A percentile compares a stretch with the other conserved stretches of the same genome.
These are phyloP conservation scores for Croton laevigatus DNA, from an alignment of 441 rosid genomes.

Conservation along the genomic window DNA sequence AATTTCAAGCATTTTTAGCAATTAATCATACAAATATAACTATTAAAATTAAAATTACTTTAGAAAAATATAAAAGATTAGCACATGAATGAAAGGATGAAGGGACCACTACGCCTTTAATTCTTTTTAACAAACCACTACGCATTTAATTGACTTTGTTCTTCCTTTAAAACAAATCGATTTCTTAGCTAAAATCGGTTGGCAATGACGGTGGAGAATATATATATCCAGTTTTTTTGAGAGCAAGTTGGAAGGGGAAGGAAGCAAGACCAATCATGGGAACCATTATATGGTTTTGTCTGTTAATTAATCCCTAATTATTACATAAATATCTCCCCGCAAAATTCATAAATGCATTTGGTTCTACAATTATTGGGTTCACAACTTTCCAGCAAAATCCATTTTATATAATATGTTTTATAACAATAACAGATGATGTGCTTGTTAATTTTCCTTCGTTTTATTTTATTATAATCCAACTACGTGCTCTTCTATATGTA, in stretches of 20 bases:
- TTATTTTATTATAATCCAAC: neutral
- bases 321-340: neutral
- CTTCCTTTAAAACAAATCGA: neutral
- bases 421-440: neutral
- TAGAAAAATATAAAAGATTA: neutral
- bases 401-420: neutral
- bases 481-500: neutral
- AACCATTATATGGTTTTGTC: neutral
- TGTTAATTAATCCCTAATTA: neutral
- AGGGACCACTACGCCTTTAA: slow-evolving; percentile 8
- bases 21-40: too few species aligned
- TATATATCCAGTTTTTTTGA: neutral
- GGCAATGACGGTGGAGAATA: slow-evolving; percentile 22
- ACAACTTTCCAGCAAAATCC: neutral
- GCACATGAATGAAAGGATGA: neutral
- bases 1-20: too few species aligned
- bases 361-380: neutral
- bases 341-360: neutral
- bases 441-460: neutral
- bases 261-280: slow-evolving; percentile 6
- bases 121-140: too few species aligned
- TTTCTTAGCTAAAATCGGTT: slow-evolving; percentile 16
- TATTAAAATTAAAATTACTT: too few species aligned
- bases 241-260: neutral
- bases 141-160: too few species aligned